These are phyloP conservation scores for Boletus coccyginus DNA, from an alignment of 768 basidiomycete genomes.

Conservation along the genomic window DNA sequence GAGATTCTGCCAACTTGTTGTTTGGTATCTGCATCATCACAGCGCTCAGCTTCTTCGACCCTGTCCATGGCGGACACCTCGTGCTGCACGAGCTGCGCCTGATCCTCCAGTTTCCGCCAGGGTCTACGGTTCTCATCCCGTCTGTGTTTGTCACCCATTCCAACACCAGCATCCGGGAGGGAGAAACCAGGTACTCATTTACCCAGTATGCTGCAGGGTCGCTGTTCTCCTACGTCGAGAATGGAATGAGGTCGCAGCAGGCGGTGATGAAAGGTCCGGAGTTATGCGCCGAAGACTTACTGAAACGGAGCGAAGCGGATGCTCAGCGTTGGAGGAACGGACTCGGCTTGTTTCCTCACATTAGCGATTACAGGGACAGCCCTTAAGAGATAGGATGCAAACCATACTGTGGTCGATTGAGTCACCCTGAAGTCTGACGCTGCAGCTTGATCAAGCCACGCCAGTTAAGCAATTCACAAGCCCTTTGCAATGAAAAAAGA, in stretches of 20 bases:
- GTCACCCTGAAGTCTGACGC: no score
- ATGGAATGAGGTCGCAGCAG: background rate
- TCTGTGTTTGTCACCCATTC: background rate
- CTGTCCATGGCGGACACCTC: background rate
- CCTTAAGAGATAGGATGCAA: no score
- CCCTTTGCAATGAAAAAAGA: no score
- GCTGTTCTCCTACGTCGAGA: slow-evolving; percentile 6
- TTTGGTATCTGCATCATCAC: slow-evolving; percentile 8
- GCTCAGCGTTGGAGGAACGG: no score
- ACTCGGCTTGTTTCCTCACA: no score
- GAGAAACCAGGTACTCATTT: background rate
- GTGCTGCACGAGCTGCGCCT: background rate
- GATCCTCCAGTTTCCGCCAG: background rate
- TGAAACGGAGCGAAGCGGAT: no score
- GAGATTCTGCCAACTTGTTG: background rate
- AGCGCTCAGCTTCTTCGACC: background rate
- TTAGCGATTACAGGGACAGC: no score
- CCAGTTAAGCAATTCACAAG: no score
- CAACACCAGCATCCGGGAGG: background rate
- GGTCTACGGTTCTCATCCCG: background rate
- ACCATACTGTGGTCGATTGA: no score
- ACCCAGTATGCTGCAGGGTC: slow-evolving; percentile 1
- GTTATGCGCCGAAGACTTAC: no score
- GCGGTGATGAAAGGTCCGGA: background rate
- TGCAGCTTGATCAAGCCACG: no score